Conservation (phyloP, 2,329 filamentous ascomycete species). For the Davidsoniella australis region DNA sequence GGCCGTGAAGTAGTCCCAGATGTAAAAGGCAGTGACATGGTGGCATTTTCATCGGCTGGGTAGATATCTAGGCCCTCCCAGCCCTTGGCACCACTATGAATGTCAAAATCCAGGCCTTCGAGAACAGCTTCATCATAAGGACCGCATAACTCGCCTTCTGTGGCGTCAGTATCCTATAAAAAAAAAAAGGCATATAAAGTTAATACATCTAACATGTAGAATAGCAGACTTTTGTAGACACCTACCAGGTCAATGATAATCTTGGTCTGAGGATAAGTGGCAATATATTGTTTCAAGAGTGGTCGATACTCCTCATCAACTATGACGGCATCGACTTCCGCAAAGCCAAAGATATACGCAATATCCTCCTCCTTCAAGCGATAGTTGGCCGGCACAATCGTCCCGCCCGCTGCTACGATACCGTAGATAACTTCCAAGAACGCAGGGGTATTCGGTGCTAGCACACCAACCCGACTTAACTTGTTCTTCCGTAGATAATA, state of each 20-base stretch:
- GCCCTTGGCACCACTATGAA: slow-evolving; percentile 43
- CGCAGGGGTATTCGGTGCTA: slow-evolving; percentile 84
- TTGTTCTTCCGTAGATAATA: slow-evolving; percentile 68
- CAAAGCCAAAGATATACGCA: slow-evolving; percentile 74
- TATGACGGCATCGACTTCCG: slow-evolving; percentile 73
- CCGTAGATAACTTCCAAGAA: slow-evolving; percentile 86
- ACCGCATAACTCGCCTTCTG: slow-evolving; percentile 55
- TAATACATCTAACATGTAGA: not conserved
- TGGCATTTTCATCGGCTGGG: slow-evolving; percentile 56
- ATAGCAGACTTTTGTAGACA: not conserved
- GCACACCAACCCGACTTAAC: slow-evolving; percentile 62
- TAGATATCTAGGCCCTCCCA: slow-evolving; percentile 65
- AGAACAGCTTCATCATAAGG: slow-evolving; percentile 71
- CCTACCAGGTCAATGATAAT: slow-evolving; percentile 55
- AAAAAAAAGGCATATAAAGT: slow-evolving; percentile 14
- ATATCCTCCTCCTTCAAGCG: slow-evolving; percentile 69
- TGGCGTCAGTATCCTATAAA: slow-evolving; percentile 56
- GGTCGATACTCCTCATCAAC: slow-evolving; percentile 65
- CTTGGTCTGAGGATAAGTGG: slow-evolving; percentile 42
- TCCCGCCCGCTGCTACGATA: slow-evolving; percentile 62
- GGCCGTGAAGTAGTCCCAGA: slow-evolving; percentile 81
- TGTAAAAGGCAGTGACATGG: slow-evolving; percentile 82
- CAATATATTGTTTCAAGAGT: slow-evolving; percentile 50
- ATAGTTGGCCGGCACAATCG: slow-evolving; percentile 52
- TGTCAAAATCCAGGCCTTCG: slow-evolving; percentile 62